A percentile compares a stretch with the other conserved stretches of the same genome.
These are phyloP conservation scores for Jaltomata sinuosa DNA, from an alignment of 257 asterid genomes.

Conservation along the genomic window DNA sequence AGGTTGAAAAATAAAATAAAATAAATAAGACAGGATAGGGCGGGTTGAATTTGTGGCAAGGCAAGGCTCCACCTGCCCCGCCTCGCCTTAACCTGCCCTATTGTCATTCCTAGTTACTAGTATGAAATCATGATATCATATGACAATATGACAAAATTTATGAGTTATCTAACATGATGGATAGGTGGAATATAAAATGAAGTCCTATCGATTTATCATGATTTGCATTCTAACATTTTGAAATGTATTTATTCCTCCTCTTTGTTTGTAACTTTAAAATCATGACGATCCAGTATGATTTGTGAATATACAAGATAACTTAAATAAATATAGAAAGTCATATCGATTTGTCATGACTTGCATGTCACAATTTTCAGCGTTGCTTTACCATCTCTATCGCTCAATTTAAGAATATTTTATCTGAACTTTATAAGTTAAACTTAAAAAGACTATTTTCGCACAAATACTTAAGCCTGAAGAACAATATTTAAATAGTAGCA, in stretches of 20 bases:
- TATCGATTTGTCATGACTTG: not conserved
- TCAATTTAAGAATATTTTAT: not conserved
- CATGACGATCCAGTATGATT: not conserved
- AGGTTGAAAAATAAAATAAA: too few relatives aligned
- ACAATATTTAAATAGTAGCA: not conserved
- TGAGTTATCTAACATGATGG: not conserved
- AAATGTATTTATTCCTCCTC: not conserved
- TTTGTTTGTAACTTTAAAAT: not conserved
- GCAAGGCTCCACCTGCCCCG: too few relatives aligned
- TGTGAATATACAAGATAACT: not conserved
- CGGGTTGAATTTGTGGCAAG: too few relatives aligned
- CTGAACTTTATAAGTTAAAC: too few relatives aligned
- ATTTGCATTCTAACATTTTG: not conserved
- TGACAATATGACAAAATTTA: not conserved
- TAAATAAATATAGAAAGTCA: not conserved
- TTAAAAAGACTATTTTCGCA: not conserved
- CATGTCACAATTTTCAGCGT: not conserved
- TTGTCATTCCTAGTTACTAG: too few relatives aligned
- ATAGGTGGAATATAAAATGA: too few relatives aligned
- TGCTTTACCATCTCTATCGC: not conserved
- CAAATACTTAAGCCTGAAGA: not conserved
- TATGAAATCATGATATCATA: not conserved
- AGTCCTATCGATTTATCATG: not conserved
- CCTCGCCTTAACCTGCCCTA: too few relatives aligned
- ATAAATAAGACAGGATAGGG: too few relatives aligned